A percentile compares a stretch with the other conserved stretches of the same genome.
Evolutionary conservation across 1,284 basidiomycete species (phyloP).

Genomic region (Quambalaria eucalypti): DNA sequence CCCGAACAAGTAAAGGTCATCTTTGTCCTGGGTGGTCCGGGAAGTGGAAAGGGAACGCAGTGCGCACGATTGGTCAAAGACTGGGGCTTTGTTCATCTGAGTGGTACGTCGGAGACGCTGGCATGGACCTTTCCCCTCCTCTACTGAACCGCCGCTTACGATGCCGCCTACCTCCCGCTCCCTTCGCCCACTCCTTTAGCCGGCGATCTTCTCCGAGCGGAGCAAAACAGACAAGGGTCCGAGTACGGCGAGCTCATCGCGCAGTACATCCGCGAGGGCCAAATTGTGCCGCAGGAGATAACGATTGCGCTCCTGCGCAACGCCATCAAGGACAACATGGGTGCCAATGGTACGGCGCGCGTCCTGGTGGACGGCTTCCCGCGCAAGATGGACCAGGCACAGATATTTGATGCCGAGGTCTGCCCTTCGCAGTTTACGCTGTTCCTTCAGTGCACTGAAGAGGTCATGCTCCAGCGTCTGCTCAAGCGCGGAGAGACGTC

Average conservation of each 20-base stretch:
- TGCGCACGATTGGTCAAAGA: slow-evolving; percentile 78
- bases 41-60: slow-evolving; percentile 96
- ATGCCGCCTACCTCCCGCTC: slow-evolving; percentile 2
- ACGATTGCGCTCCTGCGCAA: slow-evolving; percentile 91
- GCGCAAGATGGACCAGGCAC: slow-evolving; percentile 94
- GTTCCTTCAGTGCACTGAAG: slow-evolving; percentile 81
- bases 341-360: slow-evolving; percentile 60
- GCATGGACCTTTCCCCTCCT: too few species aligned
- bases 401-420: slow-evolving; percentile 84
- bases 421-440: slow-evolving; percentile 71
- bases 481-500: slow-evolving; percentile 86
- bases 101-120: slow-evolving; percentile 62
- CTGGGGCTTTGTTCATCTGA: slow-evolving; percentile 86
- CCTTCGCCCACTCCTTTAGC: slow-evolving; percentile 53
- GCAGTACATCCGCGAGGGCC: slow-evolving; percentile 81
- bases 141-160: too few species aligned
- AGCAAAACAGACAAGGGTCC: slow-evolving; percentile 79
- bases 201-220: slow-evolving; percentile 88
- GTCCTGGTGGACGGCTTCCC: slow-evolving; percentile 98
- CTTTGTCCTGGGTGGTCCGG: slow-evolving; percentile 94
- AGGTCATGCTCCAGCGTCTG: slow-evolving; percentile 76
- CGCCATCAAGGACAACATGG: slow-evolving; percentile 68
- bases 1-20: slow-evolving; percentile 71
- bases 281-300: slow-evolving; percentile 92
- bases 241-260: slow-evolving; percentile 78